These are phyloP conservation scores for Wickerhamiella nectarea DNA, from an alignment of 805 yeast species.

Conservation along the genomic window DNA sequence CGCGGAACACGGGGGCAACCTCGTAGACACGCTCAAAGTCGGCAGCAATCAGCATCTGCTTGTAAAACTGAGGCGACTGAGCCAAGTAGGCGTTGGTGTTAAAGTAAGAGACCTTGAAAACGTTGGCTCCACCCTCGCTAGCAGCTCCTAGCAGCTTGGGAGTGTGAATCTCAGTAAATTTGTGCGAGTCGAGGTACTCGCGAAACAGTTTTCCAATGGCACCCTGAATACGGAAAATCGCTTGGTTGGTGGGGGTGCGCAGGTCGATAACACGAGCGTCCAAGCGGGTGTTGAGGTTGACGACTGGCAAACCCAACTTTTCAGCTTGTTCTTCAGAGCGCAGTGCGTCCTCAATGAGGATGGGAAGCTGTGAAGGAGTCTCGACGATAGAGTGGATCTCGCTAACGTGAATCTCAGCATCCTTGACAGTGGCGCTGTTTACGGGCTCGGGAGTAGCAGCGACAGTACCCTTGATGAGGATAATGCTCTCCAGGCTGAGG, in stretches of 20 bases:
- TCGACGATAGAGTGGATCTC: slow-evolving; percentile 67
- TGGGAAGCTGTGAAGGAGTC: slow-evolving; percentile 86
- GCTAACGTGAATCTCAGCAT: slow-evolving; percentile 66
- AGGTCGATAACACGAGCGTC: slow-evolving; percentile 92
- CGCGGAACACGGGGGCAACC: slow-evolving; percentile 96
- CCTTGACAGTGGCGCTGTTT: slow-evolving; percentile 83
- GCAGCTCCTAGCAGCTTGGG: slow-evolving; percentile 94
- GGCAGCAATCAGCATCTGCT: slow-evolving; percentile 95
- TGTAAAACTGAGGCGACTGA: slow-evolving; percentile 95
- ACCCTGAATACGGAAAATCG: slow-evolving; percentile 85
- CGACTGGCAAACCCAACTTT: slow-evolving; percentile 81
- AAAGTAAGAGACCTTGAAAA: slow-evolving; percentile 86
- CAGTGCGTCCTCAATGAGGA: slow-evolving; percentile 90
- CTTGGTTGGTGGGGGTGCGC: slow-evolving; percentile 94
- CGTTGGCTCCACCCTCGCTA: slow-evolving; percentile 96
- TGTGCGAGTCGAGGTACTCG: slow-evolving; percentile 57
- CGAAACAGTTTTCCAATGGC: slow-evolving; percentile 82
- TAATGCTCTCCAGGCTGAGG: slow-evolving; percentile 79
- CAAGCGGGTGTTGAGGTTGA: slow-evolving; percentile 89
- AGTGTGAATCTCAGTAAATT: slow-evolving; percentile 85
- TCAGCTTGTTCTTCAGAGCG: slow-evolving; percentile 78
- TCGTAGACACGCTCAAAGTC: slow-evolving; percentile 95
- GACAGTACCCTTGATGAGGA: slow-evolving; percentile 75
- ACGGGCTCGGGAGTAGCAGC: slow-evolving; percentile 74
- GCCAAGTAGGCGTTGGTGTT: slow-evolving; percentile 88